These are phyloP conservation scores for Pleurostoma richardsiae DNA, from an alignment of 2,329 filamentous ascomycete species.

Conservation along the genomic window DNA sequence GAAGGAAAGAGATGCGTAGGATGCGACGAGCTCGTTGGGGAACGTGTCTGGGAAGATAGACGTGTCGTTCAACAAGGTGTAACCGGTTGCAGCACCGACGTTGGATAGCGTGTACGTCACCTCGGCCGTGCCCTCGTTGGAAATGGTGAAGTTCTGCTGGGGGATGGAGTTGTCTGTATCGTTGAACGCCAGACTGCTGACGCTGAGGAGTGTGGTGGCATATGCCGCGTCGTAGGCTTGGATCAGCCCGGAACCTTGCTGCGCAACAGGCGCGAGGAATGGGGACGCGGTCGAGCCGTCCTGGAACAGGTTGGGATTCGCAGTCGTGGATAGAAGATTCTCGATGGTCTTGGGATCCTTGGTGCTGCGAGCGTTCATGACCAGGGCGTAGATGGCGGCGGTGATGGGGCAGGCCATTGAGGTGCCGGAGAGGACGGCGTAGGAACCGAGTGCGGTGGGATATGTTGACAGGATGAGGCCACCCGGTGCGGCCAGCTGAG, in stretches of 20 bases:
- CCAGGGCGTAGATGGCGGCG: slow-evolving; percentile 47
- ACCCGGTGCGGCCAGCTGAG: slow-evolving; percentile 41
- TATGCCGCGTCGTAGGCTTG: slow-evolving; percentile 56
- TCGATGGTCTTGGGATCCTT: slow-evolving; percentile 44
- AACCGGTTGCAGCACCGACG: slow-evolving; percentile 45
- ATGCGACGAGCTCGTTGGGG: slow-evolving; percentile 36
- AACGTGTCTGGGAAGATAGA: slow-evolving; percentile 32
- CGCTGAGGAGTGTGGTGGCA: slow-evolving; percentile 45
- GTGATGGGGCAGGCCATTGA: slow-evolving; percentile 48
- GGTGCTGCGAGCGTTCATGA: slow-evolving; percentile 46
- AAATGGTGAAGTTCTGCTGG: slow-evolving; percentile 47
- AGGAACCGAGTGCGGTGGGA: slow-evolving; percentile 31
- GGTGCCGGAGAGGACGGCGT: slow-evolving; percentile 46
- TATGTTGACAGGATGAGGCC: slow-evolving; percentile 48
- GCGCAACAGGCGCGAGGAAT: slow-evolving; percentile 48
- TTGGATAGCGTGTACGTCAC: slow-evolving; percentile 49
- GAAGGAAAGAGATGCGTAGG: slow-evolving; percentile 37
- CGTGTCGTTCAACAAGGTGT: slow-evolving; percentile 36
- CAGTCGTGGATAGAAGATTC: slow-evolving; percentile 42
- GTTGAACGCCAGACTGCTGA: slow-evolving; percentile 58
- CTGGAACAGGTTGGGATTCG: slow-evolving; percentile 45
- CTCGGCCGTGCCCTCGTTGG: slow-evolving; percentile 42
- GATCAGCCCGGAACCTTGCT: slow-evolving; percentile 57
- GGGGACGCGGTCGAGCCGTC: slow-evolving; percentile 28
- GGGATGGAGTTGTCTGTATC: slow-evolving; percentile 53